Evolutionary conservation across 345 rosid genomes (phyloP).

Genomic region (Brassica nigra): DNA sequence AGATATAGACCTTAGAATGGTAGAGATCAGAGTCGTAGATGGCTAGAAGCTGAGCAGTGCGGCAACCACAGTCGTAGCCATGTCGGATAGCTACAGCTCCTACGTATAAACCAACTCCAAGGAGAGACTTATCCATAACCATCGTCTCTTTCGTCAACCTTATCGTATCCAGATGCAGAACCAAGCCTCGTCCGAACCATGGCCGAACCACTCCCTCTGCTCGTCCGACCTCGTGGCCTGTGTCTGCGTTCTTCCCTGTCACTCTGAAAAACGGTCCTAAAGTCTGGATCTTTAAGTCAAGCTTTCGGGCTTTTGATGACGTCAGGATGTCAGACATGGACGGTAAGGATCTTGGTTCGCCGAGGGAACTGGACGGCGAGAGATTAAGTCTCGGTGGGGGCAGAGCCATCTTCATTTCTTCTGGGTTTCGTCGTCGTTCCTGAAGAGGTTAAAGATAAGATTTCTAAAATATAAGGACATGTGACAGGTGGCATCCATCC

Average conservation of each 20-base stretch:
- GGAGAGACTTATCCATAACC: slow-evolving; percentile 72
- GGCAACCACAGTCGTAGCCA: slow-evolving; percentile 78
- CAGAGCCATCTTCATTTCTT: slow-evolving; percentile 35
- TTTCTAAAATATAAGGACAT: background rate
- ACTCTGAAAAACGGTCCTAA: slow-evolving; percentile 83
- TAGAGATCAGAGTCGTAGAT: slow-evolving; percentile 87
- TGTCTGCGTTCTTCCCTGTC: slow-evolving; percentile 65
- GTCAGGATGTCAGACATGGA: slow-evolving; percentile 71
- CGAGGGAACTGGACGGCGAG: slow-evolving; percentile 18
- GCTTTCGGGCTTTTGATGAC: slow-evolving; percentile 69
- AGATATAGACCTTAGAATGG: slow-evolving; percentile 69
- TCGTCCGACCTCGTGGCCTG: slow-evolving; percentile 63
- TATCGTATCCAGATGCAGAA: slow-evolving; percentile 84
- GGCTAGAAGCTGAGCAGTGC: slow-evolving; percentile 81
- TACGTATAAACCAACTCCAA: slow-evolving; percentile 83
- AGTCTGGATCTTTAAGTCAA: slow-evolving; percentile 66
- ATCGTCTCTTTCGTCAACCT: slow-evolving; percentile 68
- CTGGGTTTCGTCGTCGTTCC: slow-evolving; percentile 29
- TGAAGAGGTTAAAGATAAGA: background rate
- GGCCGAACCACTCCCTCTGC: slow-evolving; percentile 75
- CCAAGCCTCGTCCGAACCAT: slow-evolving; percentile 66
- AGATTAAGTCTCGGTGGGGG: slow-evolving; percentile 25
- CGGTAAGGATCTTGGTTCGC: slow-evolving; percentile 43
- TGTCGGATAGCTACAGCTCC: slow-evolving; percentile 90
- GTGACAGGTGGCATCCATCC: slow-evolving; percentile 33